Evolutionary conservation across 2,329 filamentous ascomycete species (phyloP).

Genomic region (Scytalidium lignicola): DNA sequence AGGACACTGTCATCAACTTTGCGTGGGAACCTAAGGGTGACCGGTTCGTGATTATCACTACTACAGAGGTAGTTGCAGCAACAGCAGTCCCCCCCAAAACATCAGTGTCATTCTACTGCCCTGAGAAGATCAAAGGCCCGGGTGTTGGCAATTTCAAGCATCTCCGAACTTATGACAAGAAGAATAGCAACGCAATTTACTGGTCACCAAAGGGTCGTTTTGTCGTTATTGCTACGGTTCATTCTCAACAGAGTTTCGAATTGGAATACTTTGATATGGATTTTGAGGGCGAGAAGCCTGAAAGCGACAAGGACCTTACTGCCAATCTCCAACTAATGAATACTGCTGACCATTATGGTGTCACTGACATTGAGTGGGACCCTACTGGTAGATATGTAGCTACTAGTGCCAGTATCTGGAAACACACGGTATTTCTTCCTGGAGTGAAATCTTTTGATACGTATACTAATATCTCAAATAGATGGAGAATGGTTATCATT

Average conservation of each 20-base stretch:
- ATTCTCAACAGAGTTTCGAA: slow-evolving; percentile 89
- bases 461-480: slow-evolving; percentile 34
- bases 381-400: slow-evolving; percentile 92
- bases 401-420: slow-evolving; percentile 91
- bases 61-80: slow-evolving; percentile 72
- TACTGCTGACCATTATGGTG: slow-evolving; percentile 89
- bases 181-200: slow-evolving; percentile 99
- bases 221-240: slow-evolving; percentile 87
- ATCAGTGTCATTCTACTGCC: slow-evolving; percentile 90
- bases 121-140: slow-evolving; percentile 83
- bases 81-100: slow-evolving; percentile 90
- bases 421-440: slow-evolving; percentile 68
- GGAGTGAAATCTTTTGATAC: not conserved
- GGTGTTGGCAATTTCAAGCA: slow-evolving; percentile 92
- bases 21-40: slow-evolving; percentile 98
- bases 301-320: slow-evolving; percentile 87
- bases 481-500: slow-evolving; percentile 99
- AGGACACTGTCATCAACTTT: slow-evolving; percentile 99
- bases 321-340: slow-evolving; percentile 96
- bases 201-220: slow-evolving; percentile 96
- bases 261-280: slow-evolving; percentile 98
- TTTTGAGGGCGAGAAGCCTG: slow-evolving; percentile 94
- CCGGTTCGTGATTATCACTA: slow-evolving; percentile 95
- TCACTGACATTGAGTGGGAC: slow-evolving; percentile 98
- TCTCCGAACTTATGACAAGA: slow-evolving; percentile 92